Evolutionary conservation across 225 moss, liverwort and hornwort genomes (phyloP), one percentile per base, ranked within the genome.

Genomic region (Pseudisothecium myosuroides): DNA sequence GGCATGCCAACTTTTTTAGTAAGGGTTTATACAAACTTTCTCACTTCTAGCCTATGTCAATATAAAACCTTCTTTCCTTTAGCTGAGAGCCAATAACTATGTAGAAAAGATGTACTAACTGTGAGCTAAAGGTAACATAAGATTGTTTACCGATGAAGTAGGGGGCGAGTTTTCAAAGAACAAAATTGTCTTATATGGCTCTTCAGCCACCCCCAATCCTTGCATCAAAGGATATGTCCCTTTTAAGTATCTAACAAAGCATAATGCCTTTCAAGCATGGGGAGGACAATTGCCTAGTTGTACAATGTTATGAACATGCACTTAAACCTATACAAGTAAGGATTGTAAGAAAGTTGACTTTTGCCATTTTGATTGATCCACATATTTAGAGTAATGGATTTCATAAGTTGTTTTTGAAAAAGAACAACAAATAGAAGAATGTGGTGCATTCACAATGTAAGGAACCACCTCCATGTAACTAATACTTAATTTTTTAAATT

Each of bases 381-480:
- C 12, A 5, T 39, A 69, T 69, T 69, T 69, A n/a, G 4, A 12
- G 7, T 13, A 68, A 7, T 39, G 39, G 2, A 4, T 39, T 39
- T 13, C 7, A 69, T 6, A 24, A n/a, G 22, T 37, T n/a, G 7
- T 12, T n/a, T n/a, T n/a, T 4, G 2, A 4, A 68, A 37, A 66
- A 68, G n/a, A n/a, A 68, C n/a, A 68, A 68, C 37, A 11, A 68
- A 68, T 37, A 68, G 12, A 69, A 39, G 8, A 69, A 8, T 23
- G 14, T 39, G 4, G 7, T 69, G 14, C 39, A 14, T 39, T 39
- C 14, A 69, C 68, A 68, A 12, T 68, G 2, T 12, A 68, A n/a
- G 1, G 12, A n/a, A 4, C 1, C 4, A n/a, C 12, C 2, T 6
- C 7, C 12, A 1, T 21, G 2, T 22, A 22, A n/a, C n/a, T 23